These are phyloP conservation scores for Malus hybrid DNA, from an alignment of 331 rosid genomes.

Conservation along the genomic window DNA sequence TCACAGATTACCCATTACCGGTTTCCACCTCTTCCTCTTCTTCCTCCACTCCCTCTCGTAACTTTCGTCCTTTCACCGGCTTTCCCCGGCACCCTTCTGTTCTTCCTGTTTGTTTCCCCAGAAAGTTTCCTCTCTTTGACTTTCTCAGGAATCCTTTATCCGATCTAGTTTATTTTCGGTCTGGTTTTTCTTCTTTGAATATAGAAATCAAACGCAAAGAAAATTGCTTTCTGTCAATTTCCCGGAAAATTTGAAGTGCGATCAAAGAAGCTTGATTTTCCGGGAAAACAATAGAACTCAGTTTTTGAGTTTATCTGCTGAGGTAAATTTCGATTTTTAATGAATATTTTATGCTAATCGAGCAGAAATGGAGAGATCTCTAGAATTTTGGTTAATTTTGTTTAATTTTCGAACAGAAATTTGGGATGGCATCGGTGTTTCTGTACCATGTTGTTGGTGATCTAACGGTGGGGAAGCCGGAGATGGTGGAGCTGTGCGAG, in stretches of 20 bases:
- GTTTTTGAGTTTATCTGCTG: background rate
- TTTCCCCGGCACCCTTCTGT: conserved; percentile 17
- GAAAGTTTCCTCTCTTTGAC: background rate
- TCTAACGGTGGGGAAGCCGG: conserved; percentile 98
- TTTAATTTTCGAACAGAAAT: background rate
- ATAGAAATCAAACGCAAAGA: background rate
- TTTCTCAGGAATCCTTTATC: background rate
- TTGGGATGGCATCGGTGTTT: conserved; percentile 86
- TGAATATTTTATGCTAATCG: background rate
- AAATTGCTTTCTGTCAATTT: too few species aligned
- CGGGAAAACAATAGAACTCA: background rate
- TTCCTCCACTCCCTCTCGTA: conserved; percentile 88
- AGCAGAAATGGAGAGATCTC: background rate
- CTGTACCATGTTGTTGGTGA: conserved; percentile 92
- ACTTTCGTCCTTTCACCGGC: conserved; percentile 13
- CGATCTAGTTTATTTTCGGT: background rate
- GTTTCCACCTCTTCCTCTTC: conserved; percentile 80
- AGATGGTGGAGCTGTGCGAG: conserved; percentile 75
- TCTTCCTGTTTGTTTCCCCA: conserved; percentile 7
- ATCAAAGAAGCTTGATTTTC: background rate
- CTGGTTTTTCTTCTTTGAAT: background rate
- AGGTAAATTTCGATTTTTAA: background rate
- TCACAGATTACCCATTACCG: conserved; percentile 55
- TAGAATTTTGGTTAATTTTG: background rate
- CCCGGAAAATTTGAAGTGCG: background rate